A percentile compares a stretch with the other conserved stretches of the same genome.
These are phyloP conservation scores for Oryza rufipogon DNA, from an alignment of 176 grass and related monocot genomes.

Conservation along the genomic window DNA sequence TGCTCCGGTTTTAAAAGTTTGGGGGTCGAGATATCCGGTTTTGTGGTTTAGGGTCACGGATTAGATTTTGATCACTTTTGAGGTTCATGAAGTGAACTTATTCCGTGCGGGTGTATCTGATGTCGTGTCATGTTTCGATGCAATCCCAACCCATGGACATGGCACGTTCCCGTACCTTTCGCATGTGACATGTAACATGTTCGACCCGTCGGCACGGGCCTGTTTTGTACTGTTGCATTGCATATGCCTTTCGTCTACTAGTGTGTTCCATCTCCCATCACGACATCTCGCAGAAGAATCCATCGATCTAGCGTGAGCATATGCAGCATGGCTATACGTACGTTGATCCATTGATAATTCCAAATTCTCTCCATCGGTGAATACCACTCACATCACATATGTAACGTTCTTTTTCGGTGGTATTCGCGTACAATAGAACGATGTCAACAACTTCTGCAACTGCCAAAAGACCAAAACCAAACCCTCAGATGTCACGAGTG, in stretches of 20 bases:
- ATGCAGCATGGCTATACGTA: background rate
- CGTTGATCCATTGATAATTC: background rate
- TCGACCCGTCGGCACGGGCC: background rate
- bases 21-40: no score
- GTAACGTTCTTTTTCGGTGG: no score
- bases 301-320: background rate
- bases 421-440: no score
- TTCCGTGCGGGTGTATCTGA: background rate
- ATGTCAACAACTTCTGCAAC: no score
- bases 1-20: no score
- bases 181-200: background rate
- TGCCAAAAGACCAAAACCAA: no score
- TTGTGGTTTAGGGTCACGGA: no score
- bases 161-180: background rate
- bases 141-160: background rate
- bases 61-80: no score
- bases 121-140: background rate
- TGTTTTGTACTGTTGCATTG: background rate
- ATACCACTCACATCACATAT: no score
- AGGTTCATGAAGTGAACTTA: no score
- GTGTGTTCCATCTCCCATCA: background rate
- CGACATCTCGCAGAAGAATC: background rate
- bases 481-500: background rate
- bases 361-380: background rate
- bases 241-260: background rate